Conservation (phyloP, 768 basidiomycete species). For the Naematelia aurantialba region DNA sequence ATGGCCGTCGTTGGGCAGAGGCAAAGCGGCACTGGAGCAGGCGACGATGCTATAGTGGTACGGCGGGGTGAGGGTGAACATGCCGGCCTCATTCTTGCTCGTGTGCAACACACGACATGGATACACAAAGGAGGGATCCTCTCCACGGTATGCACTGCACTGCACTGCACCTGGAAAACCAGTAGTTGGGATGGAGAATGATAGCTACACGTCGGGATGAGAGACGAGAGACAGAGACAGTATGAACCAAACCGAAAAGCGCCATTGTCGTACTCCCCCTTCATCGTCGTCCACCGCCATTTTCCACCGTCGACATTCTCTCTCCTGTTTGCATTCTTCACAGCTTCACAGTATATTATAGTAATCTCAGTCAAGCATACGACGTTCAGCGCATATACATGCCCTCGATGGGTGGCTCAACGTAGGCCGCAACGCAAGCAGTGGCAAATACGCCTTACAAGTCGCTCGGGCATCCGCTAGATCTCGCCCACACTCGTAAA, state of each 20-base stretch:
- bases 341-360: too few relatives aligned
- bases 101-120: not conserved
- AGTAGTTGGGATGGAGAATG: too few relatives aligned
- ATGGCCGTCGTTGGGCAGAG: not conserved
- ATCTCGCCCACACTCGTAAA: too few relatives aligned
- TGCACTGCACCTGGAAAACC: not conserved
- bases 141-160: too few relatives aligned
- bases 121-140: not conserved
- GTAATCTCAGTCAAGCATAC: not conserved
- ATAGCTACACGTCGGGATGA: too few relatives aligned
- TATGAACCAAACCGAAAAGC: too few relatives aligned
- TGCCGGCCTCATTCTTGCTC: conserved; percentile 4
- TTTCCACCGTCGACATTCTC: not conserved
- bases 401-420: not conserved
- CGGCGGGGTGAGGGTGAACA: conserved; percentile 44
- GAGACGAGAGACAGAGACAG: too few relatives aligned
- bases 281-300: too few relatives aligned
- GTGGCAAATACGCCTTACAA: too few relatives aligned
- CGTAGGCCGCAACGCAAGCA: too few relatives aligned
- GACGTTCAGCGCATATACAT: not conserved
- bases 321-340: not conserved
- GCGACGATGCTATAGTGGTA: conserved; percentile 38
- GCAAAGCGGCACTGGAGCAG: not conserved
- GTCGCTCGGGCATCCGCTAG: too few relatives aligned
- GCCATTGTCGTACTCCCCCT: too few relatives aligned